Evolutionary conservation across 352 stramenopile genomes (phyloP).

Genomic region (Peronospora destructor): DNA sequence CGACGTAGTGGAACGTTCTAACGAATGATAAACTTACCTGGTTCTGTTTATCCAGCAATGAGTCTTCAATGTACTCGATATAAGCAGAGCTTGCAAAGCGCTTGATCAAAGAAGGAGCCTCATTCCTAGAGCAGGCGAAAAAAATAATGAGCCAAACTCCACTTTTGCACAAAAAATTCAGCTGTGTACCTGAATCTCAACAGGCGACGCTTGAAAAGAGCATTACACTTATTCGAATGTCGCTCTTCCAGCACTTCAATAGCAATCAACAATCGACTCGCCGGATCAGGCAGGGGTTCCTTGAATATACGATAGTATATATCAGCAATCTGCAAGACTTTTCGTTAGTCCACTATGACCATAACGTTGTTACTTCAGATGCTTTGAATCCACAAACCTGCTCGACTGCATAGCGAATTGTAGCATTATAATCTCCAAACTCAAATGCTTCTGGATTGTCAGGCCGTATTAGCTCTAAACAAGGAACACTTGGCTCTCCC

Average conservation of each 20-base stretch:
- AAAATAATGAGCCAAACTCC: background rate
- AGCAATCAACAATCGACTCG: conserved; percentile 37
- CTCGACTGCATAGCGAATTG: conserved; percentile 52
- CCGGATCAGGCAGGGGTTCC: conserved; percentile 59
- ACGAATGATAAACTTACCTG: no score
- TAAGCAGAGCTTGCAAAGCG: conserved; percentile 65
- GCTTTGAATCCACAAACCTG: conserved; percentile 50
- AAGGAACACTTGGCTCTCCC: conserved; percentile 24
- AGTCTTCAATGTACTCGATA: conserved; percentile 73
- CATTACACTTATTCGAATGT: conserved; percentile 43
- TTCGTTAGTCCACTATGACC: background rate
- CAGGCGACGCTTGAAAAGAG: conserved; percentile 54
- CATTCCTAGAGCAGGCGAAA: conserved; percentile 38
- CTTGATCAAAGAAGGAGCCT: conserved; percentile 68
- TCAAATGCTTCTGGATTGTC: conserved; percentile 36
- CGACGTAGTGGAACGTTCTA: no score
- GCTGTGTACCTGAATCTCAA: conserved; percentile 42
- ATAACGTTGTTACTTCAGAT: background rate
- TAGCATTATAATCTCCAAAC: conserved; percentile 43
- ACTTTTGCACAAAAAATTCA: background rate
- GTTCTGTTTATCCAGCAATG: conserved; percentile 66
- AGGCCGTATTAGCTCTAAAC: conserved; percentile 32
- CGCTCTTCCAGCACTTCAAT: conserved; percentile 45
- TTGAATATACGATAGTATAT: conserved; percentile 82
- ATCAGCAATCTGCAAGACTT: conserved; percentile 35